Evolutionary conservation across 768 basidiomycete species (phyloP), one percentile per base, ranked within the genome.

Genomic region (Polyporus arcularius): DNA sequence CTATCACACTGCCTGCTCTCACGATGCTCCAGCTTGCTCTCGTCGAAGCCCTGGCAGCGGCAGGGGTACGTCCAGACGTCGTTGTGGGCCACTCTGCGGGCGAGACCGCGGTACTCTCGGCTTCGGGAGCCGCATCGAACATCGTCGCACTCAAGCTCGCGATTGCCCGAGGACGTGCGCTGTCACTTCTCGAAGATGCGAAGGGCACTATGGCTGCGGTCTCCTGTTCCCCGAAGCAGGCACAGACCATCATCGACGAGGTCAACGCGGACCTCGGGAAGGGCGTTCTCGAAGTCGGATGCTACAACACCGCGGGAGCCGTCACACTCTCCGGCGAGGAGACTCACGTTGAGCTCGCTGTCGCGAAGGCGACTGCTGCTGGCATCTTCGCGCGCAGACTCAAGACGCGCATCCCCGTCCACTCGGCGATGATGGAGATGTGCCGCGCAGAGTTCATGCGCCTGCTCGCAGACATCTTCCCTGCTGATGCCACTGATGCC

Each of bases 41-140:
- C 7, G 75, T 76, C 60, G 81, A 82, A 48, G 71, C 78, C 3
- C 63, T 81, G 1, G 60, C 60, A 1, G 71, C 71, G 48, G 48
- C 79, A 9, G 76, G 78, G 11, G 55, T 80, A 45, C 62, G 55
- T 15, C 79, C 81, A 0, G 73, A 79, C 43, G 68, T 69, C 5
- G 67, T 81, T 11, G 55, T 82, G 7, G 81, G 81, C 0, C 80
- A 81, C 65, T 81, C 80, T 16, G 79, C 79, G 11, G 81, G 81
- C 11, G 81, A 82, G 62, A 78, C 79, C 0, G 77, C 77, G 0
- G 55, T 81, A 16, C 58, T 81, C 8, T 81, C 80, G 56, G 76
- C 79, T 0, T 79, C 78, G 1, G 79, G 79, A 28, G 78, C 81
- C 5, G 75, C 69, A 2, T 65, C 77, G 0, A 75, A 75, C 52